phyloP scores from a whole-genome alignment of 2,329 filamentous ascomycete species.

The Clarireedia paspali region DNA sequence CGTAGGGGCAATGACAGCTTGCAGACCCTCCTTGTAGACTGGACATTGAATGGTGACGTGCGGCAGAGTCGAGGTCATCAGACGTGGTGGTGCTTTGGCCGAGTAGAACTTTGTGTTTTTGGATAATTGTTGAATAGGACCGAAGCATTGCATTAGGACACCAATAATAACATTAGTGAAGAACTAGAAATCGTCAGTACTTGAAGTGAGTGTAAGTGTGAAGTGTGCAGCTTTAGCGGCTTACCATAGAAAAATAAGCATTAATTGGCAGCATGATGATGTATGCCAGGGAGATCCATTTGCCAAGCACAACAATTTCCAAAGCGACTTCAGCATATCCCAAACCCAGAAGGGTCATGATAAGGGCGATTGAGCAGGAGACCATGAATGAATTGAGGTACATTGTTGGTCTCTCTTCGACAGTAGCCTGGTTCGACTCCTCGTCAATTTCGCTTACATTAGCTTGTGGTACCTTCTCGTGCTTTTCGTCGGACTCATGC shows the following conservation, averaged over 20 bases:
- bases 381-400: conserved; percentile 64
- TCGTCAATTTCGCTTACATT: conserved; percentile 56
- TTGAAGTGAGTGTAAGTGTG: background rate
- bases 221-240: background rate
- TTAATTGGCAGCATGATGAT: conserved; percentile 61
- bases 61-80: conserved; percentile 51
- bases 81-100: conserved; percentile 55
- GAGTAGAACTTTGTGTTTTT: conserved; percentile 79
- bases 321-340: conserved; percentile 64
- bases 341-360: conserved; percentile 59
- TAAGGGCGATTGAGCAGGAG: conserved; percentile 55
- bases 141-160: conserved; percentile 67
- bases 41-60: conserved; percentile 81
- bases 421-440: conserved; percentile 60
- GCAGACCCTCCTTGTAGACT: conserved; percentile 79
- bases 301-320: conserved; percentile 57
- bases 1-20: conserved; percentile 67
- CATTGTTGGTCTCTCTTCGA: conserved; percentile 59
- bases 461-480: conserved; percentile 41
- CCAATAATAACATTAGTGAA: conserved; percentile 73
- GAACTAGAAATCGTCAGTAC: conserved; percentile 36
- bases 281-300: conserved; percentile 56
- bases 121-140: conserved; percentile 64
- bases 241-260: conserved; percentile 64
- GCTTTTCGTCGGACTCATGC: conserved; percentile 50